phyloP scores from a whole-genome alignment of 805 yeast genomes.

The Metschnikowia gelsemii region DNA sequence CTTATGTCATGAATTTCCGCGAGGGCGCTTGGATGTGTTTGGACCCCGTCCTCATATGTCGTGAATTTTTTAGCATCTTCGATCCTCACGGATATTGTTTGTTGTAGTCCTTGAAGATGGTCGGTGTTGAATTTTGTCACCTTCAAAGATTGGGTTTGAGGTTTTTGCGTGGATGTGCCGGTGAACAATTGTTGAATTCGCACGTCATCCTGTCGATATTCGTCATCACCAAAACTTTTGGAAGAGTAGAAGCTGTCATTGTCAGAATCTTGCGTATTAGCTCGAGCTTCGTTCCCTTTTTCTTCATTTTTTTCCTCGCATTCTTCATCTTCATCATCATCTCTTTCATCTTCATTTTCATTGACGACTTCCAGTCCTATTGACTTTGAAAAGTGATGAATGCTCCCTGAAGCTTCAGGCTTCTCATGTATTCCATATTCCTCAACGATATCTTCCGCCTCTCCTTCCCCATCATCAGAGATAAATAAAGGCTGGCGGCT shows the following conservation, averaged over 20 bases:
- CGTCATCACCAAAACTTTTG: background rate
- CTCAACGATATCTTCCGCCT: no score
- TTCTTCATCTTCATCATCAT: background rate
- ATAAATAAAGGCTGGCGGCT: no score
- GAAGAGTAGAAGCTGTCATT: background rate
- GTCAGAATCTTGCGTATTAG: background rate
- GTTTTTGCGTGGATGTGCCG: no score
- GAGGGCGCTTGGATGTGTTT: conserved; percentile 1
- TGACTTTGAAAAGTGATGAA: no score
- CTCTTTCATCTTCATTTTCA: background rate
- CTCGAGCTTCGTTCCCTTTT: background rate
- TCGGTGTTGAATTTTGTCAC: no score
- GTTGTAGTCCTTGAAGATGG: conserved; percentile 8
- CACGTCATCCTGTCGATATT: background rate
- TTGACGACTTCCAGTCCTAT: no score
- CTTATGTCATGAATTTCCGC: conserved; percentile 17
- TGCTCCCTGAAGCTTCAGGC: no score
- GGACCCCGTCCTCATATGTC: background rate
- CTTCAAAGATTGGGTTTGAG: no score
- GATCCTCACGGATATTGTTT: background rate
- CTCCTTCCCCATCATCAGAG: no score
- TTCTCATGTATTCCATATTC: no score
- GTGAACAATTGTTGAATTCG: background rate
- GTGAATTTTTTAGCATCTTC: conserved; percentile 5
- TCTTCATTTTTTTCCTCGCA: conserved; percentile 1